Base-by-base conservation (phyloP, 2,329 filamentous ascomycete genomes). In the Trichoderma cornu-damae region DNA sequence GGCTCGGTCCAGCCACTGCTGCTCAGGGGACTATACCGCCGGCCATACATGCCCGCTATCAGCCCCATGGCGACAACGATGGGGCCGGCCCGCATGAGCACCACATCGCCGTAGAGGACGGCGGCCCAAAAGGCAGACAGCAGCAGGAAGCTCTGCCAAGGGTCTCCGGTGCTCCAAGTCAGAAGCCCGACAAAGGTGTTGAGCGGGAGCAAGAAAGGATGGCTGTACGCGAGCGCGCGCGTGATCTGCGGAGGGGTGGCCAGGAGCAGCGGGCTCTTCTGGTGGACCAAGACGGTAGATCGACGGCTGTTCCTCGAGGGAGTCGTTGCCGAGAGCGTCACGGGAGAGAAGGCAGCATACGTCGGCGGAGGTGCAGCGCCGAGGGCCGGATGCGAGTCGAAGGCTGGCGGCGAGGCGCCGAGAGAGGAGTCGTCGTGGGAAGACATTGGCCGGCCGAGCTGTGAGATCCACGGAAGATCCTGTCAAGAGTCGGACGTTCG, bases 201-300 rank as follows among this genome's bases (percentile, higher is more conserved):
- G 58, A 97, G 77, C 5, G 92, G 91, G 6, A 96, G 77, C 6
- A 99, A 79, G 69, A 96, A 97, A 0, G 94, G 92, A 69, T 99
- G 93, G 62, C 92, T 96, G 71, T 97, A 96, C 62, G 93, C 93
- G 60, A 99, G 80, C 12, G 93, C 92, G 65, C 94, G 85, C 2
- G 94, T 99, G 70, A 99, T 87, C 69, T 96, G 90, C 1, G 94
- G 94, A 42, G 94, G 94, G 8, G 94, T 99, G 14, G 93, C 91
- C 59, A 96, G 86, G 16, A 99, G 81, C 44, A 99, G 75, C 9
- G 94, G 94, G 14, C 90, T 96, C 75, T 97, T 99, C 72, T 96
- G 93, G 73, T 97, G 92, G 18, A 99, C 92, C 64, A 97, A 85
- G 65, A 99, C 92, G 58, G 90, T 95, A 16, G 90, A 95, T 44